A percentile compares a stretch with the other conserved stretches of the same genome.
Evolutionary conservation across 208 protist species (phyloP).

Genomic region (Blastocrithidia nonstop): DNA sequence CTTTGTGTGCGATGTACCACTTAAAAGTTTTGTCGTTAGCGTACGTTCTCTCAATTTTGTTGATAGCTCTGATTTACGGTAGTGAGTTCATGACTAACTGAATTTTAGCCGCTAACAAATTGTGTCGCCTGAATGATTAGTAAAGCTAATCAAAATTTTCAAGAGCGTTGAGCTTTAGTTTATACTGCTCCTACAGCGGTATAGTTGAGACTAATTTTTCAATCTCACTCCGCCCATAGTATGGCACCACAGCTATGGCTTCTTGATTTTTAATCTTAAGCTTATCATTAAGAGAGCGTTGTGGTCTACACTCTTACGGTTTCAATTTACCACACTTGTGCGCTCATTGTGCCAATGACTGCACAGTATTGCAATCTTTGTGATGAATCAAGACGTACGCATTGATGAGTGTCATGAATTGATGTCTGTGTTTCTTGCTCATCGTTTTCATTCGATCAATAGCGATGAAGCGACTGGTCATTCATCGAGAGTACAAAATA

Average conservation of each 20-base stretch:
- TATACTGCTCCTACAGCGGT: constrained; percentile 15
- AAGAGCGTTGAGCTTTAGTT: constrained; percentile 9
- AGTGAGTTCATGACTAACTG: constrained; percentile 24
- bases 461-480: constrained; percentile 5
- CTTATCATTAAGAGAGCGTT: not conserved
- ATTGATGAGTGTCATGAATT: constrained; percentile 1
- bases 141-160: constrained; percentile 6
- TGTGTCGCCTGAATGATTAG: constrained; percentile 14
- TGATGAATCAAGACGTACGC: constrained; percentile 10
- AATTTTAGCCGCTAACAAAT: constrained; percentile 32
- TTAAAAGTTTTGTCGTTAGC: constrained; percentile 10
- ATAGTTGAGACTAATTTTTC: constrained; percentile 14
- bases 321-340: constrained; percentile 13
- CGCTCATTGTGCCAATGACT: constrained; percentile 24
- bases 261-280: constrained; percentile 2
- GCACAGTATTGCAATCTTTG: constrained; percentile 15
- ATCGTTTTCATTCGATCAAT: not conserved
- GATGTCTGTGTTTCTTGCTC: not conserved
- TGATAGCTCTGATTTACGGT: constrained; percentile 44
- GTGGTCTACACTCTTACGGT: constrained; percentile 7
- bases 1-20: constrained; percentile 17
- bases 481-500: constrained; percentile 24
- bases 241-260: constrained; percentile 2
- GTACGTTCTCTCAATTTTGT: constrained; percentile 13
- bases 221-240: constrained; percentile 8